These are phyloP conservation scores for Pisolithus tinctorius DNA, from an alignment of 768 basidiomycete species.

Conservation along the genomic window DNA sequence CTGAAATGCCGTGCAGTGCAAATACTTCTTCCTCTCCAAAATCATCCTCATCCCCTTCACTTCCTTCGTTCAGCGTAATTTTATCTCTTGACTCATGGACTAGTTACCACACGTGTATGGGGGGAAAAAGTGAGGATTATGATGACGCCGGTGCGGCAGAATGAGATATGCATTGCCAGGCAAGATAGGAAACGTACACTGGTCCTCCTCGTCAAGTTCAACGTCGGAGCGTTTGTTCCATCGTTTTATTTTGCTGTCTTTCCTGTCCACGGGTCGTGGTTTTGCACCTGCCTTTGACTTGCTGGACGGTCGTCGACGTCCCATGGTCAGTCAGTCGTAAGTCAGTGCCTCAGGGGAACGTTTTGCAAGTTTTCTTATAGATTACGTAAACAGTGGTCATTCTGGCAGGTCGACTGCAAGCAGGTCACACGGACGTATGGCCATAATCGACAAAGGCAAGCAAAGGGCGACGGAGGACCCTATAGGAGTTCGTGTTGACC, in stretches of 20 bases:
- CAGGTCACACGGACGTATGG: neutral
- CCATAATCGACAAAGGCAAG: slow-evolving; percentile 6
- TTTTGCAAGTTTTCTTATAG: too few relatives aligned
- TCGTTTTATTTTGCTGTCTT: slow-evolving; percentile 48
- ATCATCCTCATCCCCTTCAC: slow-evolving; percentile 41
- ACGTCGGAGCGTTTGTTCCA: slow-evolving; percentile 68
- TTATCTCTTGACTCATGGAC: slow-evolving; percentile 72
- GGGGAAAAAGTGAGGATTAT: neutral
- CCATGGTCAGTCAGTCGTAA: slow-evolving; percentile 28
- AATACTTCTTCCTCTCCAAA: slow-evolving; percentile 82
- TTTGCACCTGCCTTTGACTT: slow-evolving; percentile 29
- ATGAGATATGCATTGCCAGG: neutral
- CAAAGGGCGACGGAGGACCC: neutral
- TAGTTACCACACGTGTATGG: slow-evolving; percentile 20
- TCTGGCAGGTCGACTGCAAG: neutral
- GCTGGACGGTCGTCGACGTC: slow-evolving; percentile 35
- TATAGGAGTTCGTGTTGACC: neutral
- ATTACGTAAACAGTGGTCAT: slow-evolving; percentile 15
- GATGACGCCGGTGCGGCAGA: neutral
- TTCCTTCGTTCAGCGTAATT: slow-evolving; percentile 66
- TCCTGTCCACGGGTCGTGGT: slow-evolving; percentile 43
- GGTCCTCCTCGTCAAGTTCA: slow-evolving; percentile 71
- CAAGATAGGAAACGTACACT: slow-evolving; percentile 44
- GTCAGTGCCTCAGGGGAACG: neutral
- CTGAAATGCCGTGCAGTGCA: slow-evolving; percentile 52